Evolutionary conservation across 352 stramenopile species (phyloP).

Genomic region (Pythium pectinolyticum): DNA sequence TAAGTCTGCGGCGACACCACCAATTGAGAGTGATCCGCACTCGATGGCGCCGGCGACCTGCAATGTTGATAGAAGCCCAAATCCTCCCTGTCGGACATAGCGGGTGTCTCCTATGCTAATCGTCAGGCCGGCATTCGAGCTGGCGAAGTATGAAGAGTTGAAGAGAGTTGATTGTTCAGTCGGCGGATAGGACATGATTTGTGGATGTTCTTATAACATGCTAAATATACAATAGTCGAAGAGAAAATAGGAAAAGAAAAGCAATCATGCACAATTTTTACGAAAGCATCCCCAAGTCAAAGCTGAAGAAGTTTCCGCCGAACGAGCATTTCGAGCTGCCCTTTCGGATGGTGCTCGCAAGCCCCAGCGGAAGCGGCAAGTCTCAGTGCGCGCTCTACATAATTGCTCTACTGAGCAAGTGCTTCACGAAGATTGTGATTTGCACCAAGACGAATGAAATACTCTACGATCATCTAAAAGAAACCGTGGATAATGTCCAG

Average conservation of each 20-base stretch:
- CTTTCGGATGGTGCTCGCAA: conserved; percentile 19
- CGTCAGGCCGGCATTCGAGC: too few relatives aligned
- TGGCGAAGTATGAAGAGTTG: too few relatives aligned
- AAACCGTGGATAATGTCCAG: conserved; percentile 16
- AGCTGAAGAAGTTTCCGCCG: conserved; percentile 18
- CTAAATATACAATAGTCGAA: conserved; percentile 3
- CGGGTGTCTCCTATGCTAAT: too few relatives aligned
- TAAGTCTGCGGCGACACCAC: too few relatives aligned
- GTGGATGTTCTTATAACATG: not conserved
- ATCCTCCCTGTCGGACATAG: too few relatives aligned
- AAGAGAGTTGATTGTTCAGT: too few relatives aligned
- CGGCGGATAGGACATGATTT: too few relatives aligned
- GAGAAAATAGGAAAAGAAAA: conserved; percentile 18
- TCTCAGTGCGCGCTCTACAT: conserved; percentile 16
- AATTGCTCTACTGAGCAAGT: conserved; percentile 18
- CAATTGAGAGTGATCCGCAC: too few relatives aligned
- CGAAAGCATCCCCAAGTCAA: conserved; percentile 21
- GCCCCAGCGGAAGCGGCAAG: conserved; percentile 12
- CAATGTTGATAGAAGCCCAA: too few relatives aligned
- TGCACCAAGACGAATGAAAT: conserved; percentile 20
- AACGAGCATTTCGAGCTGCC: conserved; percentile 21
- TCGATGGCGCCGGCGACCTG: too few relatives aligned
- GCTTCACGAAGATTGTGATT: conserved; percentile 20
- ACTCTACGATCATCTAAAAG: conserved; percentile 20
- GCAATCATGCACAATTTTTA: conserved; percentile 24